phyloP scores from a whole-genome alignment of 306 rosid species.

The Cucumis cinereus region DNA sequence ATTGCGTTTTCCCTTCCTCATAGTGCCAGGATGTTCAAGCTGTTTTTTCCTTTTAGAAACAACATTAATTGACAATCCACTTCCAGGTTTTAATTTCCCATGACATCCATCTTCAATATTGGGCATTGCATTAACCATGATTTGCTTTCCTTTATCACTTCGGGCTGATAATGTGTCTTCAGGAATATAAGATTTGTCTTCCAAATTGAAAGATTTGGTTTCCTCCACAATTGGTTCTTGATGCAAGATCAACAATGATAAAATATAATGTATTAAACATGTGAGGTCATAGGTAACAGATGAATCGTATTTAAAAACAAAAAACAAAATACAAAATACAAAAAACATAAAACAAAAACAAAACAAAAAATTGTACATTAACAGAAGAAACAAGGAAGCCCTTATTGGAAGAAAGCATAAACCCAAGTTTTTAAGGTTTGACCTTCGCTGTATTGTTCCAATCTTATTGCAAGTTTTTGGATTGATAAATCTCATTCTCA shows the following conservation, averaged over 20 bases:
- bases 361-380: not conserved
- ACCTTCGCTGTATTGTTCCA: too few relatives aligned
- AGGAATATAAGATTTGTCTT: conserved; percentile 40
- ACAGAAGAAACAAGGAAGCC: not conserved
- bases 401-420: not conserved
- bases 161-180: conserved; percentile 54
- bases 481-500: not conserved
- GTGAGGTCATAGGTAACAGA: not conserved
- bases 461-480: not conserved
- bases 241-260: conserved; percentile 7
- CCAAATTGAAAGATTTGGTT: conserved; percentile 27
- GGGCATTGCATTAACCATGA: conserved; percentile 19
- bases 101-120: conserved; percentile 31
- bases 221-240: conserved; percentile 69
- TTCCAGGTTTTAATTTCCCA: conserved; percentile 53
- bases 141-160: conserved; percentile 32
- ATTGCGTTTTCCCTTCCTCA: conserved; percentile 52
- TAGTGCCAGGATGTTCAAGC: conserved; percentile 22
- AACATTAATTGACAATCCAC: conserved; percentile 23
- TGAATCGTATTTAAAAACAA: not conserved
- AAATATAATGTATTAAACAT: not conserved
- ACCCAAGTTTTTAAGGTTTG: not conserved
- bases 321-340: too few relatives aligned
- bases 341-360: too few relatives aligned
- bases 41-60: conserved; percentile 37